Percentiles rank a stretch among this genome's conserved stretches.
Conservation (phyloP, 768 basidiomycete genomes). For the Agrocybe chaxingu region DNA sequence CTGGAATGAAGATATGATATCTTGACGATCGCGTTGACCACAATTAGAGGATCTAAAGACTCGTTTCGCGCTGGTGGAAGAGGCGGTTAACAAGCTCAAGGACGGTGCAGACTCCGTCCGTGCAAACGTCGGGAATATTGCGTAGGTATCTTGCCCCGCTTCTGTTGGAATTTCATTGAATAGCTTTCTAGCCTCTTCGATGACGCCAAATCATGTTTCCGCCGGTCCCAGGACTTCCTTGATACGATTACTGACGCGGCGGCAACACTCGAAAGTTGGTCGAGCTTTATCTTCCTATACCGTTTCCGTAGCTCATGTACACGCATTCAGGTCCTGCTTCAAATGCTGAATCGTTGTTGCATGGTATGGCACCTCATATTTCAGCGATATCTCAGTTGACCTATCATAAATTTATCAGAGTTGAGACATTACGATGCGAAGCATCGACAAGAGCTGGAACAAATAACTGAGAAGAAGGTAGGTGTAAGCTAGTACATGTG, state of each 20-base stretch:
- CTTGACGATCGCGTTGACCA: neutral
- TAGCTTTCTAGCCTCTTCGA: constrained; percentile 45
- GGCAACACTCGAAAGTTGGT: constrained; percentile 49
- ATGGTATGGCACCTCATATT: constrained; percentile 36
- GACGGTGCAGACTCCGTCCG: constrained; percentile 62
- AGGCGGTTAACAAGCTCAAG: constrained; percentile 48
- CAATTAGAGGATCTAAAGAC: constrained; percentile 52
- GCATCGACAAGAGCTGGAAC: constrained; percentile 59
- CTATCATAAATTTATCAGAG: constrained; percentile 35
- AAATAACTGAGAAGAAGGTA: constrained; percentile 56
- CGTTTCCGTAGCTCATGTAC: neutral
- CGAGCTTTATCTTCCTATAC: neutral
- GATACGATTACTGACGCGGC: constrained; percentile 53
- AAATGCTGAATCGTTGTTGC: constrained; percentile 47
- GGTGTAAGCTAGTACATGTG: constrained; percentile 1
- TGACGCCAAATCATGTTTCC: constrained; percentile 53
- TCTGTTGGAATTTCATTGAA: neutral
- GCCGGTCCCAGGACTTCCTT: constrained; percentile 57
- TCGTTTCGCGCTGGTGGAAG: constrained; percentile 53
- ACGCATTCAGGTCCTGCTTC: constrained; percentile 36
- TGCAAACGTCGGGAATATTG: constrained; percentile 38
- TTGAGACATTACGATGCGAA: constrained; percentile 59
- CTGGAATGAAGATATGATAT: neutral
- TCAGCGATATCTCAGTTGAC: neutral
- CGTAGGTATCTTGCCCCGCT: constrained; percentile 31